Percentiles rank a stretch among this genome's conserved stretches.
These are phyloP conservation scores for Arthrobotrys iridis DNA, from an alignment of 2,329 filamentous ascomycete genomes.

Conservation along the genomic window DNA sequence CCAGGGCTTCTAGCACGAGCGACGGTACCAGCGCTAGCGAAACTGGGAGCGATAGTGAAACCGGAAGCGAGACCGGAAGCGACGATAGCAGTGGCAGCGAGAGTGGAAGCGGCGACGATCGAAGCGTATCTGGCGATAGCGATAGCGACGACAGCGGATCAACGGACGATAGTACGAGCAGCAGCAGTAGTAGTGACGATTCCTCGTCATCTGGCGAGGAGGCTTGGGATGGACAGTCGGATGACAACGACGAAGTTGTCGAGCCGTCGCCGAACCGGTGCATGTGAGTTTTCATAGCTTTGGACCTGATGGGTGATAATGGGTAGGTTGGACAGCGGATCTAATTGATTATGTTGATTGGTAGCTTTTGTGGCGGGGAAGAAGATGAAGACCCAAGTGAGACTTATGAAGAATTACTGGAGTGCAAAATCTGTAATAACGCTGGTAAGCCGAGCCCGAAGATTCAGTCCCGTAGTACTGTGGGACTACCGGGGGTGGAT, in stretches of 20 bases:
- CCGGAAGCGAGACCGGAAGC: conserved; percentile 27
- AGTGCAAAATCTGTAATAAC: conserved; percentile 80
- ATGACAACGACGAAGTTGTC: conserved; percentile 28
- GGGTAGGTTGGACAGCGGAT: neutral
- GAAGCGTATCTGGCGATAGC: conserved; percentile 24
- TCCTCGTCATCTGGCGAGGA: conserved; percentile 34
- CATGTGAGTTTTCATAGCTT: conserved; percentile 26
- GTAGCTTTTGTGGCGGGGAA: conserved; percentile 81
- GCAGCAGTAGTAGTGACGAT: conserved; percentile 35
- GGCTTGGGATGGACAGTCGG: conserved; percentile 45
- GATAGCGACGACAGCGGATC: conserved; percentile 36
- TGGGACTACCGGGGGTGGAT: too few relatives aligned
- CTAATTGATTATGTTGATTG: neutral
- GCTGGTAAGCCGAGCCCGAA: conserved; percentile 64
- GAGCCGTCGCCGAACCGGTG: conserved; percentile 16
- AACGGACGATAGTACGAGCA: conserved; percentile 21
- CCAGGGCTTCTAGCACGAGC: conserved; percentile 26
- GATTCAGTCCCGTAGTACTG: neutral
- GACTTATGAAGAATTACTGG: conserved; percentile 80
- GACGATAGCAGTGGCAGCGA: conserved; percentile 37
- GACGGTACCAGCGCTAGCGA: conserved; percentile 24
- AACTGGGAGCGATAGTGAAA: conserved; percentile 35
- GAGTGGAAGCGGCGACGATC: conserved; percentile 25
- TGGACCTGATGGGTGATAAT: neutral
- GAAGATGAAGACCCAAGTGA: conserved; percentile 84